A percentile compares a stretch with the other conserved stretches of the same genome.
phyloP scores from a whole-genome alignment of 179 eudicot species.

The Amaranthus tricolor region DNA sequence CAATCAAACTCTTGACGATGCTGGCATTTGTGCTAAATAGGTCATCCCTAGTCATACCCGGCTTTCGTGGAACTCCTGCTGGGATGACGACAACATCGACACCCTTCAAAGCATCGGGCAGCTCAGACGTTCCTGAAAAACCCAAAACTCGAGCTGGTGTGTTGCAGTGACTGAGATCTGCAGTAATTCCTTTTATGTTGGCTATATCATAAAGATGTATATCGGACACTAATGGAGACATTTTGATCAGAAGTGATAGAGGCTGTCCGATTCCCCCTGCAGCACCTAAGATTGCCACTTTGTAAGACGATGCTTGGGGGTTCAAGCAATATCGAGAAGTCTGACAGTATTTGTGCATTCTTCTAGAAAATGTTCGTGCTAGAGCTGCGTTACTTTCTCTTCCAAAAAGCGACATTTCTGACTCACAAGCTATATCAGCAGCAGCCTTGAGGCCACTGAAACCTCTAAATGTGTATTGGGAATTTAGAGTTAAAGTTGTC shows the following conservation, averaged over 20 bases:
- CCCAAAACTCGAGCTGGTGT: conserved; percentile 51
- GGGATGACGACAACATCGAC: conserved; percentile 57
- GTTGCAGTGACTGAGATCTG: conserved; percentile 63
- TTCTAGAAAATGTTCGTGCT: conserved; percentile 27
- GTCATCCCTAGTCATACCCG: conserved; percentile 67
- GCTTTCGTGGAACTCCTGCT: conserved; percentile 67
- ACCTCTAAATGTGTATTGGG: conserved; percentile 32
- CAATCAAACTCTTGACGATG: conserved; percentile 53
- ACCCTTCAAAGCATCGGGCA: conserved; percentile 43
- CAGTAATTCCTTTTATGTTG: conserved; percentile 57
- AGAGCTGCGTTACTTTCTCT: conserved; percentile 18
- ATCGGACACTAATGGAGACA: conserved; percentile 54
- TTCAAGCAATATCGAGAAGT: conserved; percentile 21
- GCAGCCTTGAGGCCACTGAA: conserved; percentile 37
- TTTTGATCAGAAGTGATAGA: conserved; percentile 51
- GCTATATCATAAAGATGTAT: conserved; percentile 61
- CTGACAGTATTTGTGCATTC: conserved; percentile 30
- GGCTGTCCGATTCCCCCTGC: conserved; percentile 71
- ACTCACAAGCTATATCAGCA: conserved; percentile 16
- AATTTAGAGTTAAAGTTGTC: conserved; percentile 29
- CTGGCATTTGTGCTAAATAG: conserved; percentile 53
- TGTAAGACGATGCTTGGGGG: conserved; percentile 42
- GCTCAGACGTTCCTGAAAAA: conserved; percentile 43
- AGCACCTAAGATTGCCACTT: conserved; percentile 67
- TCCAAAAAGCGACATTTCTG: conserved; percentile 26